Evolutionary conservation across 1,139 yeast genomes (phyloP).

Genomic region (Taphrina communis): DNA sequence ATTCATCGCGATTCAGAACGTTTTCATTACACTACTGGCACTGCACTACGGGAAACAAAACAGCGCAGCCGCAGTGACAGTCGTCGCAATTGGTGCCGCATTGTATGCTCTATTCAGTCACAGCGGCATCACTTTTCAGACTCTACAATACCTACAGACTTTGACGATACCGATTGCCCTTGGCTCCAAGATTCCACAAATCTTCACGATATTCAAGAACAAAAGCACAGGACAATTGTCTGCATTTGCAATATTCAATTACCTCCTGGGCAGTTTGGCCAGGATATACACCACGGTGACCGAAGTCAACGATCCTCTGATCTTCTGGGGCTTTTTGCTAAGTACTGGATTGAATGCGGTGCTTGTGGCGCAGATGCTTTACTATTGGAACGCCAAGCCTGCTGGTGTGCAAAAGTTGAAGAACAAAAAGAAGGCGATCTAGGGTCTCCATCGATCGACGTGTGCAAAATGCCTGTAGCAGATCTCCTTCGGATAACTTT

Average conservation of each 20-base stretch:
- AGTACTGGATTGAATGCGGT: conserved; percentile 52
- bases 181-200: conserved; percentile 64
- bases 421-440: conserved; percentile 14
- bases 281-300: conserved; percentile 65
- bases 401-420: conserved; percentile 1
- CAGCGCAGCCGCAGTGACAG: conserved; percentile 45
- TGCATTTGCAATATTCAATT: conserved; percentile 61
- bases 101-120: conserved; percentile 41
- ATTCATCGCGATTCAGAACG: conserved; percentile 55
- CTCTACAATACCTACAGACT: conserved; percentile 55
- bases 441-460: background rate
- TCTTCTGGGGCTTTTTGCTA: conserved; percentile 51
- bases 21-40: conserved; percentile 52
- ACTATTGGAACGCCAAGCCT: conserved; percentile 49
- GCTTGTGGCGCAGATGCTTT: conserved; percentile 52
- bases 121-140: conserved; percentile 46
- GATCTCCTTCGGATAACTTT: no score
- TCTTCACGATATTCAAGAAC: conserved; percentile 57
- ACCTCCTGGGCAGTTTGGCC: conserved; percentile 61
- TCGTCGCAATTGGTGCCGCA: conserved; percentile 47
- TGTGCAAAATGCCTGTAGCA: background rate
- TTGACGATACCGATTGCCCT: conserved; percentile 61
- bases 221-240: conserved; percentile 64
- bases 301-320: conserved; percentile 53
- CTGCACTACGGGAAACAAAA: conserved; percentile 47